Percentiles rank a stretch among this genome's conserved stretches.
Evolutionary conservation across 2,329 filamentous ascomycete genomes (phyloP).

Genomic region (Beauveria sp.): DNA sequence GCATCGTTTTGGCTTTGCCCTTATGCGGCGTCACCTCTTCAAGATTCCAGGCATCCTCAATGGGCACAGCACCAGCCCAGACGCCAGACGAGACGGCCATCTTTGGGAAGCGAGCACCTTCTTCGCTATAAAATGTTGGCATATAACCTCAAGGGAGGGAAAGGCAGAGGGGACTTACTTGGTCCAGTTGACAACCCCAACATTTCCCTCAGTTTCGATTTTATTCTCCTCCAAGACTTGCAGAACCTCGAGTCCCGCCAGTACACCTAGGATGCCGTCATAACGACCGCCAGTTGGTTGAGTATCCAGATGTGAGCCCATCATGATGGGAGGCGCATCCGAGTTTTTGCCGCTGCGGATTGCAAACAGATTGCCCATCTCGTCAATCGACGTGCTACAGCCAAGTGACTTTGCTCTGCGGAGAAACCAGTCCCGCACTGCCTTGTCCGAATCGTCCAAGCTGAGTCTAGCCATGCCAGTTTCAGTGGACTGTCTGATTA

Average conservation of each 20-base stretch:
- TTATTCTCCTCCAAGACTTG: constrained; percentile 55
- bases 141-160: not conserved
- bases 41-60: constrained; percentile 56
- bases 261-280: constrained; percentile 69
- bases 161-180: constrained; percentile 37
- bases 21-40: constrained; percentile 37
- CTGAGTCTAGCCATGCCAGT: constrained; percentile 73
- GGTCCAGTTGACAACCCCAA: constrained; percentile 73
- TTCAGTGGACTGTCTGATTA: constrained; percentile 30
- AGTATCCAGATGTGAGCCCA: constrained; percentile 63
- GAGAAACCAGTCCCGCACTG: constrained; percentile 70
- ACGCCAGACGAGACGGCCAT: constrained; percentile 70
- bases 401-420: constrained; percentile 55
- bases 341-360: constrained; percentile 49
- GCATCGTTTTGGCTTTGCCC: constrained; percentile 23
- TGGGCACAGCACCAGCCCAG: constrained; percentile 62
- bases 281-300: constrained; percentile 62
- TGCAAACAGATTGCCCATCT: constrained; percentile 76
- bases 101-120: constrained; percentile 71
- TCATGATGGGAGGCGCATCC: constrained; percentile 52
- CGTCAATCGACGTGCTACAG: constrained; percentile 61
- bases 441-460: constrained; percentile 66
- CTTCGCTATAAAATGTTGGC: constrained; percentile 46
- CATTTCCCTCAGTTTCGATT: constrained; percentile 59
- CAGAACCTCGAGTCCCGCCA: constrained; percentile 67